Conservation (phyloP, 352 stramenopile genomes). For the Phytopythium aichiense region DNA sequence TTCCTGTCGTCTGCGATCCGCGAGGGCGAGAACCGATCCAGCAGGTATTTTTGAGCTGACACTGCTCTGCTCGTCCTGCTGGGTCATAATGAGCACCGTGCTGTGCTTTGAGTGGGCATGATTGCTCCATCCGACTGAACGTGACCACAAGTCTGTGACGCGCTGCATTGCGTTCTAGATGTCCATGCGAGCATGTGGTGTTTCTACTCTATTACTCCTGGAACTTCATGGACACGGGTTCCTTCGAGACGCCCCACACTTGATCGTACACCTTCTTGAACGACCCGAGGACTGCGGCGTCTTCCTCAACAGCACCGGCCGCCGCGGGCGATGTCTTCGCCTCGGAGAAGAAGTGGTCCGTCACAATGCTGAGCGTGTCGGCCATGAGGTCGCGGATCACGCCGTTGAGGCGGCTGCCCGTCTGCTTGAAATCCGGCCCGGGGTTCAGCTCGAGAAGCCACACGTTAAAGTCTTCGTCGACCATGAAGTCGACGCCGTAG, state of each 20-base stretch:
- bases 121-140: neutral
- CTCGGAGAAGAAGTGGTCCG: conserved; percentile 45
- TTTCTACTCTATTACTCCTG: conserved; percentile 22
- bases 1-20: conserved; percentile 77
- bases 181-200: neutral
- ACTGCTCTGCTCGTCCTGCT: neutral
- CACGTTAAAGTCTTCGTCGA: conserved; percentile 64
- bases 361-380: conserved; percentile 52
- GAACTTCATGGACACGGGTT: conserved; percentile 49
- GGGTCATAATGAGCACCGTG: neutral
- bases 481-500: conserved; percentile 75
- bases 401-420: conserved; percentile 45
- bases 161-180: conserved; percentile 4
- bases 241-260: conserved; percentile 47
- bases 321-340: neutral
- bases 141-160: neutral
- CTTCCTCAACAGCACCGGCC: neutral
- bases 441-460: conserved; percentile 74
- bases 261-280: conserved; percentile 58
- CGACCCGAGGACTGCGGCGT: conserved; percentile 18
- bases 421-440: conserved; percentile 79
- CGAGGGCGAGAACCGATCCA: conserved; percentile 34
- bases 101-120: neutral
- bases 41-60: conserved; percentile 58
- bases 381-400: conserved; percentile 62